Percentiles rank a stretch among this genome's conserved stretches.
These are phyloP conservation scores for Kalanchoe fedtschenkoi DNA, from an alignment of 164 flowering plant genomes.

Conservation along the genomic window DNA sequence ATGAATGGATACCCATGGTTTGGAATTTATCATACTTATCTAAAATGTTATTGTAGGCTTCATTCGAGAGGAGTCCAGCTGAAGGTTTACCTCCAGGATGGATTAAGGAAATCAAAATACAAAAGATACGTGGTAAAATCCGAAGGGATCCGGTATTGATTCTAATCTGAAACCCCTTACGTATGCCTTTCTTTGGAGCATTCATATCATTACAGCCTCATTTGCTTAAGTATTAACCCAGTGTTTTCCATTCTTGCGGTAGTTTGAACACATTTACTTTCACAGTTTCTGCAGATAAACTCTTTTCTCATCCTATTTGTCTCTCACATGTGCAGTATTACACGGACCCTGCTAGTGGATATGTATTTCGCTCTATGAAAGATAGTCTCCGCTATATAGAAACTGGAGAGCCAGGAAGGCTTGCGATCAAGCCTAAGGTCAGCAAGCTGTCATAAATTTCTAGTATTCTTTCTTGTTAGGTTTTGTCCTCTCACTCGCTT, in stretches of 20 bases:
- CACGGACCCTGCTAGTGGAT: slow-evolving; percentile 54
- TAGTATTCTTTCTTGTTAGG: background rate
- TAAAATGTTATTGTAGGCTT: slow-evolving; percentile 28
- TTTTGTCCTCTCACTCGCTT: background rate
- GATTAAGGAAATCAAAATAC: slow-evolving; percentile 32
- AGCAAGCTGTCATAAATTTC: background rate
- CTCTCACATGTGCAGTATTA: slow-evolving; percentile 37
- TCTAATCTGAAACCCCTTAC: background rate
- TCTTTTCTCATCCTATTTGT: background rate
- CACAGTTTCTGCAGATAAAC: background rate
- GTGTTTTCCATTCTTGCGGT: background rate
- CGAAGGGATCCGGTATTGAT: slow-evolving; percentile 41
- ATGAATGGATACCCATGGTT: too few species aligned
- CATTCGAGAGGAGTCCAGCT: slow-evolving; percentile 20
- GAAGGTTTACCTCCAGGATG: slow-evolving; percentile 58
- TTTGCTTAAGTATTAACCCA: background rate
- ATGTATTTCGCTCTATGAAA: slow-evolving; percentile 47
- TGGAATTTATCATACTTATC: slow-evolving; percentile 10
- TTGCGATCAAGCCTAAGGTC: slow-evolving; percentile 21
- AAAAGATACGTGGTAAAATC: slow-evolving; percentile 14
- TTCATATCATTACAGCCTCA: background rate
- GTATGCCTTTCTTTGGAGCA: background rate
- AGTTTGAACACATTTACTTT: background rate
- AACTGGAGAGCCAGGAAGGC: slow-evolving; percentile 26
- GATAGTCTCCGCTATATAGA: slow-evolving; percentile 44